phyloP scores from a whole-genome alignment of 2,329 filamentous ascomycete genomes.

The Colletotrichum endophyticum region DNA sequence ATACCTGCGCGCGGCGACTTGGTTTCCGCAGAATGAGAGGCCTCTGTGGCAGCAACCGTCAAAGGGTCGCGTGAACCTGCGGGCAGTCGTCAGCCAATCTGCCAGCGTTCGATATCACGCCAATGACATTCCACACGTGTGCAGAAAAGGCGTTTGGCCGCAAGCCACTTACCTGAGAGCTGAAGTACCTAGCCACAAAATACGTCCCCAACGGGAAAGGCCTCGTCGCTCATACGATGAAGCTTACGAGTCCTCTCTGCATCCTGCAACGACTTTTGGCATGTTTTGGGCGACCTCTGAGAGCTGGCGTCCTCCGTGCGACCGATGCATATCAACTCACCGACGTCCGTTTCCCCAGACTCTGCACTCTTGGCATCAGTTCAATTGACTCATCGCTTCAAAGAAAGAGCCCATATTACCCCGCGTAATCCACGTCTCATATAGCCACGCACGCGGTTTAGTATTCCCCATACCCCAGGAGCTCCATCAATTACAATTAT shows the following conservation, averaged over 20 bases:
- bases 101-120: not conserved
- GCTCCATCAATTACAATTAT: conserved; percentile 17
- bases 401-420: not conserved
- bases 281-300: not conserved
- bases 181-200: not conserved
- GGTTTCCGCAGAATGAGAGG: not conserved
- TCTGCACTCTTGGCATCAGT: not conserved
- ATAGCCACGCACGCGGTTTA: too few relatives aligned
- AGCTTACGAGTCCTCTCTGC: not conserved
- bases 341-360: not conserved
- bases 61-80: not conserved
- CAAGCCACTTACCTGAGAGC: not conserved
- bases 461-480: not conserved
- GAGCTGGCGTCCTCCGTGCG: not conserved
- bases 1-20: not conserved
- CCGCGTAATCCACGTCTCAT: conserved; percentile 17
- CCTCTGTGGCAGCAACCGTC: not conserved
- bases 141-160: not conserved
- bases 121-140: not conserved
- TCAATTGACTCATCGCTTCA: not conserved
- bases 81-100: not conserved
- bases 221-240: not conserved
- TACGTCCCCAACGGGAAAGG: not conserved
- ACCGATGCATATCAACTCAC: not conserved
- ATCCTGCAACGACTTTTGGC: not conserved